Conservation (phyloP, 768 basidiomycete species). For the Imleria badia region DNA sequence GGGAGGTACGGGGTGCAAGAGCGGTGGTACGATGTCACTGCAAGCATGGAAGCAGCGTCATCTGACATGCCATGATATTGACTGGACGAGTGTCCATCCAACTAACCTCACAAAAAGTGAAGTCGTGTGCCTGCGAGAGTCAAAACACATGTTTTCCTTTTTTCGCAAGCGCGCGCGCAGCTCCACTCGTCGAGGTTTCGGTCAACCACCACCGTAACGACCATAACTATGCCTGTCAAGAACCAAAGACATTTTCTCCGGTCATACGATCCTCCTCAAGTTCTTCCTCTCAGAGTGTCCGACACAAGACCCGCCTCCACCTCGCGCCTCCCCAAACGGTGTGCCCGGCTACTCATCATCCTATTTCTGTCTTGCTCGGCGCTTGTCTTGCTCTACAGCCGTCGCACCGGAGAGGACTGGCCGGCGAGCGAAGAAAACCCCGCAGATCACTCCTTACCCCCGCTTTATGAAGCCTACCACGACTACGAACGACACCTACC, state of each 20-base stretch:
- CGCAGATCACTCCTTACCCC: constrained; percentile 33
- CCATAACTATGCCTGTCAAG: constrained; percentile 11
- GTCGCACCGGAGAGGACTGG: not conserved
- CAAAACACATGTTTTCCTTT: not conserved
- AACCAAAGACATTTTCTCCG: constrained; percentile 5
- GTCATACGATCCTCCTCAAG: not conserved
- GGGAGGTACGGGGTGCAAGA: not conserved
- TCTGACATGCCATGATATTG: too few relatives aligned
- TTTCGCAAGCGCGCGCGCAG: not conserved
- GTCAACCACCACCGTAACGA: constrained; percentile 9
- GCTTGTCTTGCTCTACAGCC: constrained; percentile 19
- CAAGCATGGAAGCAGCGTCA: not conserved
- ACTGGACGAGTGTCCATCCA: too few relatives aligned
- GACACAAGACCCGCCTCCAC: constrained; percentile 1
- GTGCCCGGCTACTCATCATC: constrained; percentile 11
- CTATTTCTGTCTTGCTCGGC: constrained; percentile 9
- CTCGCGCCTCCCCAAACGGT: constrained; percentile 5
- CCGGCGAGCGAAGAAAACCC: constrained; percentile 3
- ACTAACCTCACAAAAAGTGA: too few relatives aligned
- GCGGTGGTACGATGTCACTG: not conserved
- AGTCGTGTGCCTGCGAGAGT: too few relatives aligned
- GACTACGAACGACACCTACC: constrained; percentile 45
- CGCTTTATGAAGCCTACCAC: constrained; percentile 45
- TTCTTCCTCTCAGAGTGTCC: constrained; percentile 18
- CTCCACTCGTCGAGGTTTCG: not conserved